Base-by-base conservation (phyloP, 2,329 filamentous ascomycete species). In the Pezicula radicicola region DNA sequence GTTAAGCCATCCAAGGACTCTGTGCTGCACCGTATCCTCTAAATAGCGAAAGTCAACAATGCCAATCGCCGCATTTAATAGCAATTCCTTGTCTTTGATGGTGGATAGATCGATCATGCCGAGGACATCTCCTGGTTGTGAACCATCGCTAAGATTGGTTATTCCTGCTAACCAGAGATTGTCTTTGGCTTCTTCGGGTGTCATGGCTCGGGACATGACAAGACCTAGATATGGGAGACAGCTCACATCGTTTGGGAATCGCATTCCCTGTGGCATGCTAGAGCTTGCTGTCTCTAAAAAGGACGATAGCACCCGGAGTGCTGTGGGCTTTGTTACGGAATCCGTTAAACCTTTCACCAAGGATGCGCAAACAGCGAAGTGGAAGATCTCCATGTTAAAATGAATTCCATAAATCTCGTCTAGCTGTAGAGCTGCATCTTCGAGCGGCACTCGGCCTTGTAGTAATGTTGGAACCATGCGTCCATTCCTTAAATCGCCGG, bases 351-450 rank as follows among this genome's bases (percentile, higher is more conserved):
- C 85, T 40, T 85, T 78, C 3, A 83, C 78, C 4, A 88, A 70
- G 56, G 81, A 84, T 15, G 83, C 83, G 59, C 81, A 85, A 1
- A 86, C 77, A 0, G 85, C 84, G 58, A 83, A 84, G 61, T 88
- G 84, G 64, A 88, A 88, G 54, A 78, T 84, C 15, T 87, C 81
- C 6, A 70, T 65, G 30, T 75, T 80, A 61, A 88, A 88, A 56
- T 83, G 80, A 37, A 88, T 78, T 6, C 83, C 84, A 56, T 86
- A 87, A 6, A 79, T 76, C 27, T 85, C 81, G 56, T 88, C 85
- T 3, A 88, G 70, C 6, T 79, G 76, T 16, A 80, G 64, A 3
- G 83, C 80, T 6, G 82, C 83, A 49, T 87, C 81, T 55, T 86
- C 83, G 2, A 88, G 72, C 46, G 80, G 80, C 2, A 67, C 60